Conservation (phyloP, 1,139 yeast genomes). For the Kodamaea fungicola region DNA sequence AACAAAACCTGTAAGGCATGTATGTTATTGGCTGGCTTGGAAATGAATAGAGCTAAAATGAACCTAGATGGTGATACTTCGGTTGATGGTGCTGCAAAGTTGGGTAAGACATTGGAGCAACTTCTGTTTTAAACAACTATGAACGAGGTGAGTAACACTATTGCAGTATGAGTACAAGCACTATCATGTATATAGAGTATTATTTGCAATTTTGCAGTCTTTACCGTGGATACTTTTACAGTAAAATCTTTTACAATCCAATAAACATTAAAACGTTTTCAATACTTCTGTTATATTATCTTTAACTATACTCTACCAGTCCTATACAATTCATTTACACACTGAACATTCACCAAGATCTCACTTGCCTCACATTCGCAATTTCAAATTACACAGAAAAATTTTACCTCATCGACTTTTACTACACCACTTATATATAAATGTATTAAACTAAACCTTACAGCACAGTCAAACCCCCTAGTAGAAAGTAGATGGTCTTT, state of each 20-base stretch:
- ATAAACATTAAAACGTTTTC: too few relatives aligned
- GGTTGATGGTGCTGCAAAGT: slow-evolving; percentile 65
- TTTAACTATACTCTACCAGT: too few relatives aligned
- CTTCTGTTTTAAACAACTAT: slow-evolving; percentile 45
- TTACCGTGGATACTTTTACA: too few relatives aligned
- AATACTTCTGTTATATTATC: too few relatives aligned
- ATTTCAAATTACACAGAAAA: neutral
- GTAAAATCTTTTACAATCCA: too few relatives aligned
- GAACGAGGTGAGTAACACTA: neutral
- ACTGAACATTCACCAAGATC: neutral
- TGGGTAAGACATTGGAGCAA: slow-evolving; percentile 62
- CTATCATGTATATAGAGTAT: too few relatives aligned
- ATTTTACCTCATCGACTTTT: neutral
- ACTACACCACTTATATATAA: slow-evolving; percentile 4
- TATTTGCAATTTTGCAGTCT: too few relatives aligned
- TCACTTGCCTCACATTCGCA: too few relatives aligned
- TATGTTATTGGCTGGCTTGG: slow-evolving; percentile 79
- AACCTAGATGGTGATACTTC: slow-evolving; percentile 47
- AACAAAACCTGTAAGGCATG: slow-evolving; percentile 93
- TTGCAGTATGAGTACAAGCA: too few relatives aligned
- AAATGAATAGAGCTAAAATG: slow-evolving; percentile 65
- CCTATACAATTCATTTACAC: too few relatives aligned
- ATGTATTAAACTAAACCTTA: slow-evolving; percentile 6
- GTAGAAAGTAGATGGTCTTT: slow-evolving; percentile 97
- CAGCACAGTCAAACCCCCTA: slow-evolving; percentile 30